Evolutionary conservation across 306 rosid species (phyloP), one percentile per base, ranked within the genome.

Genomic region (Erythrophleum fordii): DNA sequence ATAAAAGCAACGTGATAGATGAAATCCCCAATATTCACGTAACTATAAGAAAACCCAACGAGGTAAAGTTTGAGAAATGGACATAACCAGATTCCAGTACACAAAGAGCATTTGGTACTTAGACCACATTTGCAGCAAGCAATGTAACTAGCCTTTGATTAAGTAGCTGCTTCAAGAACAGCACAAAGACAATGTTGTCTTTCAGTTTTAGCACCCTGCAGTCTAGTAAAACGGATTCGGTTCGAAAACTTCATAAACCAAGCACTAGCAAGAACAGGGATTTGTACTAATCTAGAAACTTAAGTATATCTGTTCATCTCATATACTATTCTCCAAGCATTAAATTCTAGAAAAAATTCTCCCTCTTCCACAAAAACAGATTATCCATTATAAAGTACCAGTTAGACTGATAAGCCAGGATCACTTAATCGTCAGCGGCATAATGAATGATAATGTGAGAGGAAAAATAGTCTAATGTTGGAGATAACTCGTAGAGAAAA

Each of bases 291-390:
- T 23, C 31, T 10, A 52, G n/a, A 52, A 53, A 12, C 26, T 53
- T 53, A 8, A 20, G 5, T 2, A 3, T 37, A 37, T 37, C 42
- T 37, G 6, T 37, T 37, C 6, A 37, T 37, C 42, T 37, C 6
- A 37, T 37, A 39, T 69, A n/a, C n/a, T 53, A 44, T 78, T 52
- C 45, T 69, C 34, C 41, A 78, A 75, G 77, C 37, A 41, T 68
- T 53, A 41, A 66, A 78, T 56, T 58, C 31, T 1, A 23, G 20
- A 70, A 31, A 49, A 44, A 23, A 68, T 18, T 42, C 42, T 28
- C 23, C 20, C 53, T 45, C 9, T 18, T 34, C 3, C 59, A 49
- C 44, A 31, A 39, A 53, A 68, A 64, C 39, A 53, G 5, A 48
- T 44, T 5, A 16, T 12, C 23, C 48, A 4, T 9, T n/a, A 25